A percentile compares a stretch with the other conserved stretches of the same genome.
Conservation (phyloP, 306 rosid species). For the Mimosa pudica region DNA sequence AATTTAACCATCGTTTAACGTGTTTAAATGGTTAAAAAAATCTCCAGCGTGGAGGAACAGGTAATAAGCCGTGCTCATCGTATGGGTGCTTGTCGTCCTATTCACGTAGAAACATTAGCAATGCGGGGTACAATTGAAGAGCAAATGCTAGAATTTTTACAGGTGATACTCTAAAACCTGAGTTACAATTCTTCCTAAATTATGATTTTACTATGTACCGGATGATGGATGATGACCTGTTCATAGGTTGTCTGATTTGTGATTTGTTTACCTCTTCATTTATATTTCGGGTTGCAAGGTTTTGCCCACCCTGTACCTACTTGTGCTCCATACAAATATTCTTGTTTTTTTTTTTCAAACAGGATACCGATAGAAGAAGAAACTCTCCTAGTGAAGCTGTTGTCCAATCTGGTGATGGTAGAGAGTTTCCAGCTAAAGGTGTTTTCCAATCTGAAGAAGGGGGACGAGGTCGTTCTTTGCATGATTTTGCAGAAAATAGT, state of each 20-base stretch:
- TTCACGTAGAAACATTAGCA: conserved; percentile 88
- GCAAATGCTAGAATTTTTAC: conserved; percentile 82
- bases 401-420: conserved; percentile 48
- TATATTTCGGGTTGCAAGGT: not conserved
- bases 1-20: conserved; percentile 32
- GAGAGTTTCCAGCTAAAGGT: conserved; percentile 58
- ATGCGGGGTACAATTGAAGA: conserved; percentile 97
- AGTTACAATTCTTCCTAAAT: conserved; percentile 14
- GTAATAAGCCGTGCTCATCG: conserved; percentile 99
- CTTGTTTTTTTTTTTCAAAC: conserved; percentile 44
- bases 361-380: conserved; percentile 75
- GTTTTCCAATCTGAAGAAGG: conserved; percentile 54
- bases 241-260: conserved; percentile 4
- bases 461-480: conserved; percentile 76
- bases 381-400: conserved; percentile 52
- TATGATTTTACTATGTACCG: not conserved
- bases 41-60: conserved; percentile 92
- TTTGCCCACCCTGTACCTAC: not conserved
- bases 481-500: conserved; percentile 85
- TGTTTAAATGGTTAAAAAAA: conserved; percentile 29
- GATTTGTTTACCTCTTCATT: conserved; percentile 16
- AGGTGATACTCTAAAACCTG: conserved; percentile 50
- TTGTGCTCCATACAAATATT: conserved; percentile 5
- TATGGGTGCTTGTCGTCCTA: conserved; percentile 97
- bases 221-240: not conserved